Evolutionary conservation across 164 flowering plant genomes (phyloP), one percentile per base, ranked within the genome.

Genomic region (Amborella trichopoda): DNA sequence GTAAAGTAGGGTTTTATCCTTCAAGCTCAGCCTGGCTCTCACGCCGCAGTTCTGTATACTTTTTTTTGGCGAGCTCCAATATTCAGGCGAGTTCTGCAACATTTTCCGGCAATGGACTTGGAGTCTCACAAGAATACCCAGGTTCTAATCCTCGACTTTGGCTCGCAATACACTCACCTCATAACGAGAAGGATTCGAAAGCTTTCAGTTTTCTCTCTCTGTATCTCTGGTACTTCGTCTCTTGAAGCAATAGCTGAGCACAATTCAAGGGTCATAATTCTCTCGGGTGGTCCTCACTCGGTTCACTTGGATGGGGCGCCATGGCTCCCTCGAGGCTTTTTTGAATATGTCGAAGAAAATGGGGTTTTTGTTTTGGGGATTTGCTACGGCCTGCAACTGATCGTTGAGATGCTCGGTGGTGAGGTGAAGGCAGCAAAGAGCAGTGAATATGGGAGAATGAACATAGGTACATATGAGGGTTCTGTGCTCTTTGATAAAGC

Each of bases 401-500:
- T 93, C 43, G 95, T 80, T 64, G 89, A 84, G 78, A 71, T 61
- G 41, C 71, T 88, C n/a, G 99, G 96, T 2, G 96, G 99, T 0
- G 70, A 49, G 20, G 99, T 93, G 6, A 58, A 44, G 50, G 64
- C 65, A 34, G 95, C 94, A 23, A 77, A 76, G 58, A 71, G 62
- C 60, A 83, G 82, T 63, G 99, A 93, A 77, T 93, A 93, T 50
- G 96, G 99, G 44, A 72, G 71, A 69, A 88, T 88, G 96, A 95
- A 80, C 59, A 82, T 88, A 53, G 66, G 59, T 50, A 81, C 81
- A 23, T 70, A 53, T 57, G 51, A 52, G 16, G 64, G n/a, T 1
- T 28, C 48, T 3, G 94, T 70, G 22, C 58, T 93, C 50, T 93
- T 71, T 50, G 77, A 71, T 21, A 9, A 33, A 13, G 71, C 65